Evolutionary conservation across 1,139 yeast species (phyloP).

Genomic region (Geotrichum klebahnii): DNA sequence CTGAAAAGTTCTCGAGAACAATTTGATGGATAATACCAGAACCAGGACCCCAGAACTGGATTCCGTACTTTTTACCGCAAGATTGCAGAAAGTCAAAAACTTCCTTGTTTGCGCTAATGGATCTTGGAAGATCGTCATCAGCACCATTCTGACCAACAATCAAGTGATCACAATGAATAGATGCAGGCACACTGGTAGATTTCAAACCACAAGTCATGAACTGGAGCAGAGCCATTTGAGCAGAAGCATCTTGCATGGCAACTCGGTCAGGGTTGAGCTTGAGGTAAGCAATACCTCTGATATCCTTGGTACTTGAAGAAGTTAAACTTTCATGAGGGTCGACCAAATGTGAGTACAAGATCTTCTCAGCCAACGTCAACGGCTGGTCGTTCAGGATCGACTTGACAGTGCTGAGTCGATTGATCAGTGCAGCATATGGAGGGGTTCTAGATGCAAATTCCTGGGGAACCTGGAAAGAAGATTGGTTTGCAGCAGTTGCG

Average conservation of each 20-base stretch:
- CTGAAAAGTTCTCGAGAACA: constrained; percentile 93
- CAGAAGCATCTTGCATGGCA: constrained; percentile 99
- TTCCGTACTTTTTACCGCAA: constrained; percentile 94
- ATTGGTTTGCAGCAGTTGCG: constrained; percentile 15
- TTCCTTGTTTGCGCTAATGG: constrained; percentile 90
- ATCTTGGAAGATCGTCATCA: constrained; percentile 85
- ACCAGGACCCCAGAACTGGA: constrained; percentile 99
- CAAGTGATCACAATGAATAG: constrained; percentile 98
- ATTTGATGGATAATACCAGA: constrained; percentile 98
- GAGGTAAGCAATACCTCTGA: constrained; percentile 93
- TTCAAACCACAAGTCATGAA: constrained; percentile 97
- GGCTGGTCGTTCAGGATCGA: constrained; percentile 66
- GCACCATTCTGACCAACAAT: constrained; percentile 97
- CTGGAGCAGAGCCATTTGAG: constrained; percentile 98
- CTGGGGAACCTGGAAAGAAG: constrained; percentile 48
- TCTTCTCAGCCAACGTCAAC: constrained; percentile 93
- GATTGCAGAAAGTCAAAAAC: constrained; percentile 92
- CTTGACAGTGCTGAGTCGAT: constrained; percentile 60
- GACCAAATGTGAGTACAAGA: constrained; percentile 92
- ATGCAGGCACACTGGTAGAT: constrained; percentile 90
- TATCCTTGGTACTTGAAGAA: too few relatives aligned
- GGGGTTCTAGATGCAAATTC: constrained; percentile 71
- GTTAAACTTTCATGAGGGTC: constrained; percentile 93
- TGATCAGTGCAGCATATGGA: constrained; percentile 73
- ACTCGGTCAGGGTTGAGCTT: constrained; percentile 98